These are phyloP conservation scores for Acanthamoeba lenticulata DNA, from an alignment of 208 protist genomes.

Conservation along the genomic window DNA sequence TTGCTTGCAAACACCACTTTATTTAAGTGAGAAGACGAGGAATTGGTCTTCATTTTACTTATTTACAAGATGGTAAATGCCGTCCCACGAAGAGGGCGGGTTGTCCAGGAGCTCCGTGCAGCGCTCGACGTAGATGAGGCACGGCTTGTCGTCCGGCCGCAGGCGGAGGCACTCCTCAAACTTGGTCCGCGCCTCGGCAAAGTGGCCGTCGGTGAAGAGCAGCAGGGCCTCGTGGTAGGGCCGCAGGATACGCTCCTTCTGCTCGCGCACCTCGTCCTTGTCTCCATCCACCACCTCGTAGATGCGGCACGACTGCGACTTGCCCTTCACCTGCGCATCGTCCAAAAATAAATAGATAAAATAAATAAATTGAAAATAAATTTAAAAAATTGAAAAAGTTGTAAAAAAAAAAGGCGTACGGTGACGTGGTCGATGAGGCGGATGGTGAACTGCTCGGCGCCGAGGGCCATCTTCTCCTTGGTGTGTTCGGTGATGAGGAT, in stretches of 20 bases:
- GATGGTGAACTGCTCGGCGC: constrained; percentile 71
- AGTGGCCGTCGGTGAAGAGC: constrained; percentile 7
- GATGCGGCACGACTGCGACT: constrained; percentile 61
- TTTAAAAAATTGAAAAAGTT: too few relatives aligned
- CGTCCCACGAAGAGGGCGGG: constrained; percentile 14
- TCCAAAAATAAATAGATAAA: too few relatives aligned
- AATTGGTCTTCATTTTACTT: too few relatives aligned
- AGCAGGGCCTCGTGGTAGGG: constrained; percentile 39
- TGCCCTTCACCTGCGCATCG: constrained; percentile 70
- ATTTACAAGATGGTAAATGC: constrained; percentile 32
- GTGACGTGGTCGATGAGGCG: constrained; percentile 72
- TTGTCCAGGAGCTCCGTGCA: background rate
- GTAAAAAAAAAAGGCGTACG: constrained; percentile 1
- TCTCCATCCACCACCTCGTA: constrained; percentile 80
- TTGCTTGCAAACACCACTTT: too few relatives aligned
- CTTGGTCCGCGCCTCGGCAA: background rate
- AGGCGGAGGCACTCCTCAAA: background rate
- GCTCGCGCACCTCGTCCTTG: constrained; percentile 43
- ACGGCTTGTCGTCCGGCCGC: constrained; percentile 21
- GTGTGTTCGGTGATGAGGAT: constrained; percentile 80
- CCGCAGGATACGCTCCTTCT: constrained; percentile 23
- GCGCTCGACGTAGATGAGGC: constrained; percentile 33
- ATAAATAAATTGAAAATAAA: too few relatives aligned
- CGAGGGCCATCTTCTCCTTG: constrained; percentile 68
- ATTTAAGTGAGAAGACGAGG: too few relatives aligned